Conservation (phyloP, 257 asterid genomes). For the Solanum habrochaites region DNA sequence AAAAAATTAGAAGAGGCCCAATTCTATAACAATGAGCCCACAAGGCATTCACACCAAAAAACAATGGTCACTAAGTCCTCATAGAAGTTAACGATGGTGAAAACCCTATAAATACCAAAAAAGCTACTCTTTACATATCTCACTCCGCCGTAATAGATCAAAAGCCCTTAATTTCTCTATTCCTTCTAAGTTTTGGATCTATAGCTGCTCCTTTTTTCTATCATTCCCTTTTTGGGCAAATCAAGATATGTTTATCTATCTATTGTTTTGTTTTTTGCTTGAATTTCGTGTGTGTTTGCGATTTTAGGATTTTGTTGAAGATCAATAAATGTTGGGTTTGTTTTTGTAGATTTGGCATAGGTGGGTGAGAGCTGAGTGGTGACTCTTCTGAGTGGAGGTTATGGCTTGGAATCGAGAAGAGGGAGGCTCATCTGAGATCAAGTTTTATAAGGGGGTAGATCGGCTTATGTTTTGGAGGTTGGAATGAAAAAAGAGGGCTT, state of each 20-base stretch:
- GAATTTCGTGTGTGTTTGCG: neutral
- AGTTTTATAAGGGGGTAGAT: conserved; percentile 13
- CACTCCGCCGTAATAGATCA: neutral
- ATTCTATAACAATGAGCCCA: neutral
- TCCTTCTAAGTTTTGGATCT: neutral
- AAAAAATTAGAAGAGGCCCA: neutral
- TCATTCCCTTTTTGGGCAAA: neutral
- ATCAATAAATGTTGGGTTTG: neutral
- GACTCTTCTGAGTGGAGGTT: neutral
- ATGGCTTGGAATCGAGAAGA: conserved; percentile 34
- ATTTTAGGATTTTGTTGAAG: conserved; percentile 6
- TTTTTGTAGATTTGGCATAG: neutral
- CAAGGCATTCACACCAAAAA: neutral
- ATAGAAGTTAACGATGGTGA: neutral
- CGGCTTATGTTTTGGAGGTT: neutral
- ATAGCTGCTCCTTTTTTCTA: neutral
- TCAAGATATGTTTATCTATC: neutral
- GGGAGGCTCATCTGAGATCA: neutral
- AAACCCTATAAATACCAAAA: neutral
- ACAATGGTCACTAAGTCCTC: neutral
- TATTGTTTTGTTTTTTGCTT: neutral
- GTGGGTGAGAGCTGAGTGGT: neutral
- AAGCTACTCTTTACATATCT: neutral
- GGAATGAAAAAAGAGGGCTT: neutral
- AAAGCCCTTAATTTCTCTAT: neutral